Base-by-base conservation (phyloP, 139 green algal genomes). In the Raphidocelis subcapitata region DNA sequence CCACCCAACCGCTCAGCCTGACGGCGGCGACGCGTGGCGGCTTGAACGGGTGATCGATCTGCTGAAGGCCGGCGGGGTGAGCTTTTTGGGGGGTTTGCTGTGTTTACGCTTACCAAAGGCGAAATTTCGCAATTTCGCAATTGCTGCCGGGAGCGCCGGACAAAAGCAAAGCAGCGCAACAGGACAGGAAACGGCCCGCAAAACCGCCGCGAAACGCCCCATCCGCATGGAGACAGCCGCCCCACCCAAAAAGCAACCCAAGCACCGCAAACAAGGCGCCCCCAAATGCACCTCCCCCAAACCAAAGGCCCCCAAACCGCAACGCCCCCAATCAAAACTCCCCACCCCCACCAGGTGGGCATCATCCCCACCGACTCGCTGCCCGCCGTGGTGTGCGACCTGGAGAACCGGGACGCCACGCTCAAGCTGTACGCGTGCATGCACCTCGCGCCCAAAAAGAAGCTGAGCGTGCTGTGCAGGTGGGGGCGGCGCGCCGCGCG, bases 301-400 rank as follows among this genome's bases (percentile, higher is more conserved):
- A 12, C 41, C 41, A 8, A 63, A 8, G 8, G 55, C 14, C 8
- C 55, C 12, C n/a, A n/a, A n/a, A n/a, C n/a, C n/a, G n/a, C n/a
- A n/a, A n/a, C n/a, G n/a, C n/a, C n/a, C n/a, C n/a, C n/a, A n/a
- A n/a, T 37, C 55, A 10, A 28, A 12, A 0, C 23, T 63, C 56
- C 56, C 15, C 56, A 36, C 26, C 41, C 41, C 12, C 8, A 49
- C 12, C 41, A 79, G 86, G 84, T 97, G 31, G 92, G 92, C 37
- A 94, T 97, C 65, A 87, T 97, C 3, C 92, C 92, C 0, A 97
- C 92, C 24, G 92, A 97, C 75, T 91, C 82, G 15, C 85, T 91
- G n/a, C 91, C 88, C 18, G 91, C 92, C 0, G 81, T 97, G 32
- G 92, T 95, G 3, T 93, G 85, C 52, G 91, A 96, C 66, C 61